phyloP scores from a whole-genome alignment of 1,139 yeast genomes.

The Kluyveromyces sp. region DNA sequence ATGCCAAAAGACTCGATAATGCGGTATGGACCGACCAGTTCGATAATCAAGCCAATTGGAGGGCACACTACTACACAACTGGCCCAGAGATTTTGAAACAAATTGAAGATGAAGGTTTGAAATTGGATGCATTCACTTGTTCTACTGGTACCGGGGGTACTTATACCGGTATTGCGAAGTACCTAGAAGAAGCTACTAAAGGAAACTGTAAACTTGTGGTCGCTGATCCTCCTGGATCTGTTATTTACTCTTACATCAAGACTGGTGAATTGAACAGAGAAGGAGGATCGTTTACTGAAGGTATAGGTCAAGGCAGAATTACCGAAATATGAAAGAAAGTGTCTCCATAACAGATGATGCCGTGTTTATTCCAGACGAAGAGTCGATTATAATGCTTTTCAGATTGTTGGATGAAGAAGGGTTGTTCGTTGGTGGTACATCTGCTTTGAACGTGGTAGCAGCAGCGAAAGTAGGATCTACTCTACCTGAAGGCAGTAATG shows the following conservation, averaged over 20 bases:
- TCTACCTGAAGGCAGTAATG: constrained; percentile 75
- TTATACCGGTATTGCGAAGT: constrained; percentile 74
- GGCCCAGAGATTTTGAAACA: constrained; percentile 96
- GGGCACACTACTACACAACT: constrained; percentile 83
- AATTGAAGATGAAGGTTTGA: constrained; percentile 32
- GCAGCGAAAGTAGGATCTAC: constrained; percentile 63
- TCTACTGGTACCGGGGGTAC: constrained; percentile 95
- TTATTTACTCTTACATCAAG: constrained; percentile 67
- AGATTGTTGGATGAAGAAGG: constrained; percentile 84
- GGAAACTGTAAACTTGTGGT: constrained; percentile 54
- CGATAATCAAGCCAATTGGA: constrained; percentile 79
- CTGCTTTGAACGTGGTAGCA: constrained; percentile 77
- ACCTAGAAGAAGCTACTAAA: constrained; percentile 56
- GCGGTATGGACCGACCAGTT: constrained; percentile 93
- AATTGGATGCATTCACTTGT: constrained; percentile 78
- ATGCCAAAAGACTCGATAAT: constrained; percentile 64
- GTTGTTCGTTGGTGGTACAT: constrained; percentile 80
- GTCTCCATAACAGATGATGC: constrained; percentile 68
- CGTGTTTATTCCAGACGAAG: constrained; percentile 61
- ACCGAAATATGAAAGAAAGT: constrained; percentile 73
- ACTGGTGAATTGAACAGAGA: constrained; percentile 59
- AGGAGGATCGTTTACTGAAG: constrained; percentile 88
- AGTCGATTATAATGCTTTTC: constrained; percentile 73
- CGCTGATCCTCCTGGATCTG: constrained; percentile 94
- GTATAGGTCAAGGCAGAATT: constrained; percentile 91